Evolutionary conservation across 345 rosid genomes (phyloP).

Genomic region (Ceriops decandra): DNA sequence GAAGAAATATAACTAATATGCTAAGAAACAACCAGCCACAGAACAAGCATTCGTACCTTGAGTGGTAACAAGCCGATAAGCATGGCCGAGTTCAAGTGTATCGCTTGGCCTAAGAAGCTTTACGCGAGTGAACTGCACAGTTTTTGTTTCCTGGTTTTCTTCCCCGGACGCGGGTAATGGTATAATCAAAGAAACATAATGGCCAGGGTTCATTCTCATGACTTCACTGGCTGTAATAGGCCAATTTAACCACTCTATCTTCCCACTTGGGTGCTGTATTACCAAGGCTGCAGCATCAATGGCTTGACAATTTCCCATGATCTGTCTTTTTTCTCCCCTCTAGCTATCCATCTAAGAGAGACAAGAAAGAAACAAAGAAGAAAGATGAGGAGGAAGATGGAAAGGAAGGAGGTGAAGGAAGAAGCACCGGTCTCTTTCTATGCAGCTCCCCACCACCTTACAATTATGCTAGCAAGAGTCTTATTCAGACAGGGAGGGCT

Average conservation of each 20-base stretch:
- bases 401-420: constrained; percentile 20
- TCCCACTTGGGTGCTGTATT: constrained; percentile 84
- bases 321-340: background rate
- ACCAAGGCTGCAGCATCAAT: constrained; percentile 94
- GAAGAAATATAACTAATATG: too few species aligned
- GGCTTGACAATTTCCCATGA: constrained; percentile 95
- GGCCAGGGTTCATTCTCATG: constrained; percentile 83
- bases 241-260: constrained; percentile 75
- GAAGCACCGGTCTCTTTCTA: constrained; percentile 53
- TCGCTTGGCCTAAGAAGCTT: constrained; percentile 87
- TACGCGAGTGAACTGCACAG: constrained; percentile 67
- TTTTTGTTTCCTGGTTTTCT: constrained; percentile 20
- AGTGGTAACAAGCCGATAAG: constrained; percentile 87
- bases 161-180: constrained; percentile 55
- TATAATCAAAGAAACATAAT: constrained; percentile 86
- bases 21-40: background rate
- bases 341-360: background rate
- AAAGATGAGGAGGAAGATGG: constrained; percentile 9
- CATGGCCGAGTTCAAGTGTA: constrained; percentile 84
- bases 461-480: constrained; percentile 18
- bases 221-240: constrained; percentile 63
- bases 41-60: constrained; percentile 48
- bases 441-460: constrained; percentile 46
- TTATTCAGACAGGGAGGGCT: constrained; percentile 11
- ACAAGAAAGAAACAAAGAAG: background rate